A percentile compares a stretch with the other conserved stretches of the same genome.
Evolutionary conservation across 2,329 filamentous ascomycete species (phyloP).

Genomic region (Sclerotinia sclerotiorum): DNA sequence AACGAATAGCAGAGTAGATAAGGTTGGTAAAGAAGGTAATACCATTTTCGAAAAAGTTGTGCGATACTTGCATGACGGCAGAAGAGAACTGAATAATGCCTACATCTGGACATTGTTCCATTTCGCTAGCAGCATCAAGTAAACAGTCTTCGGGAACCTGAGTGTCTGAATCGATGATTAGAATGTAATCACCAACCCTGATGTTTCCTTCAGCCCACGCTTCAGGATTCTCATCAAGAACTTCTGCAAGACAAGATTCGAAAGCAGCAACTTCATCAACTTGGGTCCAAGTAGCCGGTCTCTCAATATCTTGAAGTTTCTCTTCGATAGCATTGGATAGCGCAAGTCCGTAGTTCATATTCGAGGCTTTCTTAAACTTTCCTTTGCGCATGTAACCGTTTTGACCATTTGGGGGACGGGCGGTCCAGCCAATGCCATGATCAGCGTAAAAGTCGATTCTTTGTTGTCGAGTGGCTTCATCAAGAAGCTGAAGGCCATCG

Average conservation of each 20-base stretch:
- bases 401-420: slow-evolving; percentile 63
- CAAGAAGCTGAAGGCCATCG: slow-evolving; percentile 68
- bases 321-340: slow-evolving; percentile 42
- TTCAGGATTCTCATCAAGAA: slow-evolving; percentile 50
- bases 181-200: slow-evolving; percentile 61
- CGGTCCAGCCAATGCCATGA: slow-evolving; percentile 68
- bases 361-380: slow-evolving; percentile 58
- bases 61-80: slow-evolving; percentile 73
- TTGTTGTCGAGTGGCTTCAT: slow-evolving; percentile 59
- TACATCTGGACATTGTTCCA: slow-evolving; percentile 67
- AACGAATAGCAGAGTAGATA: slow-evolving; percentile 71
- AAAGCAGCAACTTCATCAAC: slow-evolving; percentile 49
- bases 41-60: slow-evolving; percentile 71
- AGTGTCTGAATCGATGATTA: slow-evolving; percentile 68
- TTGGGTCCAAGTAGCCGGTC: slow-evolving; percentile 22
- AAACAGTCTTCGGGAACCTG: slow-evolving; percentile 67
- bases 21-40: slow-evolving; percentile 77
- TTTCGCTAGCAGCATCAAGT: slow-evolving; percentile 69
- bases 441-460: slow-evolving; percentile 69
- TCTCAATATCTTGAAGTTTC: slow-evolving; percentile 16
- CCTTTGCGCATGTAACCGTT: slow-evolving; percentile 58
- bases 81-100: slow-evolving; percentile 73
- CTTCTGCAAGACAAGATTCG: slow-evolving; percentile 49
- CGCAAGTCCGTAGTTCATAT: slow-evolving; percentile 65
- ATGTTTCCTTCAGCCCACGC: slow-evolving; percentile 61